phyloP scores from a whole-genome alignment of 352 stramenopile species.

The Phytophthora sp. region DNA sequence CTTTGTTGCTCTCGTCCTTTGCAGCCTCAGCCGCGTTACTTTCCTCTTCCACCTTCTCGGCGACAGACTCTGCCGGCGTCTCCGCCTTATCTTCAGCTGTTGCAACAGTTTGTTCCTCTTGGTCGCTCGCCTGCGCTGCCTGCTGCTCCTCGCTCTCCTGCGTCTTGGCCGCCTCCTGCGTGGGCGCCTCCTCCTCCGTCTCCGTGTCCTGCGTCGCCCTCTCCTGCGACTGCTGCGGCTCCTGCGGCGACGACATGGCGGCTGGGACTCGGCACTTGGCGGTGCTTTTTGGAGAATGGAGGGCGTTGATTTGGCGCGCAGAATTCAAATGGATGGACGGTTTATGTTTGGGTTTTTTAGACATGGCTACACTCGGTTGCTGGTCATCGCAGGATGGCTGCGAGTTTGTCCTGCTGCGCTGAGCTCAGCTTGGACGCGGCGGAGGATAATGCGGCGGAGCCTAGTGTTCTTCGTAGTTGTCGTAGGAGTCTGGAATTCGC shows the following conservation, averaged over 20 bases:
- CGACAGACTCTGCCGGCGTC: neutral
- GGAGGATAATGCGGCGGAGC: constrained; percentile 9
- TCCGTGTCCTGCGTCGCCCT: constrained; percentile 11
- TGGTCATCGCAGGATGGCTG: constrained; percentile 45
- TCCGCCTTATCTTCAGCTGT: neutral
- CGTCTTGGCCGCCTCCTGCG: neutral
- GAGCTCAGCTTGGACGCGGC: constrained; percentile 55
- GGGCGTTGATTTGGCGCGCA: constrained; percentile 4
- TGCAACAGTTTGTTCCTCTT: too few species aligned
- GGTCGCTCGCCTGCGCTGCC: too few species aligned
- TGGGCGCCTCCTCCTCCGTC: constrained; percentile 1
- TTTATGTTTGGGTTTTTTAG: neutral
- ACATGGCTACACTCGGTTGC: constrained; percentile 12
- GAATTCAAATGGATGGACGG: neutral
- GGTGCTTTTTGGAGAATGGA: constrained; percentile 18
- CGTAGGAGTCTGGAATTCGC: constrained; percentile 53
- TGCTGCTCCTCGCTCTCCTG: neutral
- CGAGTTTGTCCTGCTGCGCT: constrained; percentile 61
- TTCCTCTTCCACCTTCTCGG: neutral
- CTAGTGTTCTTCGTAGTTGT: constrained; percentile 34
- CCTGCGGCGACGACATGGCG: constrained; percentile 10
- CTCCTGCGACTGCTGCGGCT: neutral
- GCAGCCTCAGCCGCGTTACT: too few species aligned
- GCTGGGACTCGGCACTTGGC: neutral
- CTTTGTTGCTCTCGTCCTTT: neutral